Base-by-base conservation (phyloP, 345 rosid genomes). In the Dipteronia sinensis region DNA sequence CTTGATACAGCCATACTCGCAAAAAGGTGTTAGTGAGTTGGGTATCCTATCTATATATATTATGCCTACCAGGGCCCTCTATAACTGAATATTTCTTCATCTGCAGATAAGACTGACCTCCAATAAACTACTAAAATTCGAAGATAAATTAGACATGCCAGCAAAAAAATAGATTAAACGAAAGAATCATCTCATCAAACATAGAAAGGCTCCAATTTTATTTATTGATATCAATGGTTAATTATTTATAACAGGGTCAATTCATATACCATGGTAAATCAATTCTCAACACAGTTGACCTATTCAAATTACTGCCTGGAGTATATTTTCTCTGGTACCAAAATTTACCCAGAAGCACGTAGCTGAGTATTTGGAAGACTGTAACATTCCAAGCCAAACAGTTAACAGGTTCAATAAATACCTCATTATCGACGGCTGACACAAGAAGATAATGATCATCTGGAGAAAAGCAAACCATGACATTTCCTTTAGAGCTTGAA, bases 341-440 rank as follows among this genome's bases (percentile, higher is more conserved):
- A 76, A 44, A 72, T 17, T 66, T 77, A 70, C 27, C 40, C 56
- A 47, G 51, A 55, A 55, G 51, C 46, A 46, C 22, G 58, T 67
- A 40, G 44, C 23, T 17, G 12, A 75, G 58, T 23, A 69, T 29
- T 66, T 56, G 44, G 49, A 83, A 49, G 12, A 12, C 27, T 53
- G 38, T 34, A 20, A 74, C 69, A 70, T 16, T 59, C 62, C 65
- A 76, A 51, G 29, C 77, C 25, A 74, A 62, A 68, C 40, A 56
- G 56, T 47, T 42, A 77, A 68, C 51, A 62, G 67, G 47, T 40
- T 29, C 63, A 66, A 69, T 40, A 69, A 68, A 31, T 87, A 95
- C 99, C 99, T 93, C 98, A 78, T 95, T 95, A 86, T 95, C 99
- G 65, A 95, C 94, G 65, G 99, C 98, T 78, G 99, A 95, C 55